phyloP scores from a whole-genome alignment of 2,329 filamentous ascomycete genomes.

The Verticillium nonalfalfae region DNA sequence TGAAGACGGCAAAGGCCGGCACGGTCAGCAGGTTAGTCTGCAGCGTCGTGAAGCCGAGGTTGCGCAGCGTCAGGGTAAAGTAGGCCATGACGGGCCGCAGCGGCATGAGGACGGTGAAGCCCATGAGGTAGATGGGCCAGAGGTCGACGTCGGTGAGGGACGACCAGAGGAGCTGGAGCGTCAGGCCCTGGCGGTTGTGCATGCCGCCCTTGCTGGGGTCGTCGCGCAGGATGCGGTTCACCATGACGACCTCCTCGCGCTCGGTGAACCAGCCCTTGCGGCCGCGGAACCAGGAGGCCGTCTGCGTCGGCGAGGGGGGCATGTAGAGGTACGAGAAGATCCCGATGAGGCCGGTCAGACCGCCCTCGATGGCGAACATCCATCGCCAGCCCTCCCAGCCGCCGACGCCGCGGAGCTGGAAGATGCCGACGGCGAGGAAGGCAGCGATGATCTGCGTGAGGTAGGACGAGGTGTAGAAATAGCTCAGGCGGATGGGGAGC shows the following conservation, averaged over 20 bases:
- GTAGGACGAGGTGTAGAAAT: constrained; percentile 59
- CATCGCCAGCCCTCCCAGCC: constrained; percentile 49
- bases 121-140: constrained; percentile 46
- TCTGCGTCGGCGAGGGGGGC: constrained; percentile 52
- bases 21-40: constrained; percentile 48
- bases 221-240: constrained; percentile 42
- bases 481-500: constrained; percentile 56
- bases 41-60: constrained; percentile 44
- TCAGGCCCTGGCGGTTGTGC: constrained; percentile 47
- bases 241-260: constrained; percentile 55
- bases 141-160: constrained; percentile 46
- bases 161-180: constrained; percentile 35
- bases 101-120: constrained; percentile 19
- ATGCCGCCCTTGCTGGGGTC: constrained; percentile 33
- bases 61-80: constrained; percentile 42
- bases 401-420: constrained; percentile 40
- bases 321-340: constrained; percentile 39
- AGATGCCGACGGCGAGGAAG: constrained; percentile 46
- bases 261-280: constrained; percentile 52
- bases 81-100: constrained; percentile 24
- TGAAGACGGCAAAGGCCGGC: constrained; percentile 17
- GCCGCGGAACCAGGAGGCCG: constrained; percentile 45
- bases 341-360: constrained; percentile 21
- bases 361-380: constrained; percentile 38
- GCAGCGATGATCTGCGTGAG: constrained; percentile 42